Evolutionary conservation across 1,284 basidiomycete genomes (phyloP).

Genomic region (Hortiboletus rubellus): DNA sequence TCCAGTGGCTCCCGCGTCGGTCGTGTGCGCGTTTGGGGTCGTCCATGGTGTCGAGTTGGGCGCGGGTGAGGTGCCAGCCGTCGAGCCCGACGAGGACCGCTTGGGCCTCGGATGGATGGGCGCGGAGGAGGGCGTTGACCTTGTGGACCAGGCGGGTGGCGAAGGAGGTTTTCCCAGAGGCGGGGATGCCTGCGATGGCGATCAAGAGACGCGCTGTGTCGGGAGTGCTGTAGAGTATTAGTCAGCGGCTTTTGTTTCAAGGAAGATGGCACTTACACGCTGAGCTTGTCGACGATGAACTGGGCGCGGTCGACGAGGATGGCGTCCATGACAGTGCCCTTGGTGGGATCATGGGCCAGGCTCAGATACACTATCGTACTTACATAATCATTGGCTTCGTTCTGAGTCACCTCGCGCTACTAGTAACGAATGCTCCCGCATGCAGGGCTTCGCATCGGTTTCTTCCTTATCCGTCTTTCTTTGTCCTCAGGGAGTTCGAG

Average conservation of each 20-base stretch:
- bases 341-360: too few relatives aligned
- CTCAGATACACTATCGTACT: too few relatives aligned
- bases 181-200: slow-evolving; percentile 78
- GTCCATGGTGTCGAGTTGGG: slow-evolving; percentile 65
- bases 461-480: too few relatives aligned
- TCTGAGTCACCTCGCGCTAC: too few relatives aligned
- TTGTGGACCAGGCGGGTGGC: slow-evolving; percentile 53
- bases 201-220: slow-evolving; percentile 59
- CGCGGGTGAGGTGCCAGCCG: slow-evolving; percentile 80
- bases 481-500: too few relatives aligned
- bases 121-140: slow-evolving; percentile 27
- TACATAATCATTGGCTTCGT: too few relatives aligned
- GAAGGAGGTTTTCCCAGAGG: slow-evolving; percentile 81
- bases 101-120: neutral
- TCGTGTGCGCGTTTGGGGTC: slow-evolving; percentile 74
- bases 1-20: slow-evolving; percentile 72
- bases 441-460: too few relatives aligned
- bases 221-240: slow-evolving; percentile 10
- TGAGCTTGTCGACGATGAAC: slow-evolving; percentile 32
- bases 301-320: slow-evolving; percentile 36
- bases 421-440: too few relatives aligned
- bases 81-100: slow-evolving; percentile 75
- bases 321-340: slow-evolving; percentile 17
- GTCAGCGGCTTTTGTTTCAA: too few relatives aligned
- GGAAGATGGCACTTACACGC: slow-evolving; percentile 2